Base-by-base conservation (phyloP, 2,329 filamentous ascomycete genomes). In the Paracoccidioides brasiliensis region DNA sequence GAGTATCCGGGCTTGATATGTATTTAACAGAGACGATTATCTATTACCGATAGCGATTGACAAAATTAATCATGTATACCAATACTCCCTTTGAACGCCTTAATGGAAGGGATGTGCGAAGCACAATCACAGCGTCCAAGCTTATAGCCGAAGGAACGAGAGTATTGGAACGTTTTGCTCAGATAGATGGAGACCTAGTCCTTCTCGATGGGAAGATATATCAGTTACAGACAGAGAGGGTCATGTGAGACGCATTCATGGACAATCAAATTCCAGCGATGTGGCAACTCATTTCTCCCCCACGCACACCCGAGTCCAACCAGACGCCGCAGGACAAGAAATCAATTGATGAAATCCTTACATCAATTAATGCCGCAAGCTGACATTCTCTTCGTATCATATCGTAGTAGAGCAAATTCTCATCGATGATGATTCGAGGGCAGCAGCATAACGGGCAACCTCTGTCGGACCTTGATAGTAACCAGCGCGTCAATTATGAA, bases 81-180 rank as follows among this genome's bases (percentile, higher is more conserved):
- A 75, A 59, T 75, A 69, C 63, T 72, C 68, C 38, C 62, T 4
- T 64, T 75, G 52, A 72, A 70, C 55, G 72, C 72, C 32, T 62
- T 76, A 3, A 75, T 76, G 72, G 68, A 69, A 52, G 74, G 72
- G 14, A 66, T 75, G 42, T 72, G 71, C 56, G 71, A 75, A 59
- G 70, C 71, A 46, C 75, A 75, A 76, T 77, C 56, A 64, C 72
- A 52, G 75, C 72, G 50, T 69, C 73, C 43, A 70, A 76, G 62
- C 70, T 78, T 56, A 64, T 71, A 12, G 63, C 67, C 71, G 76
- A 61, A 76, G 76, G 52, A 76, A 76, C 61, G 70, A 77, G 67
- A 76, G 76, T 56, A 70, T 79, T 8, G 76, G 76, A 56, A 74
- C 74, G 38, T 77, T 77, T 74, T 58, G 62, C 66, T 0, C 62